phyloP scores from a whole-genome alignment of 306 rosid species.

The Arachis hypogaea region DNA sequence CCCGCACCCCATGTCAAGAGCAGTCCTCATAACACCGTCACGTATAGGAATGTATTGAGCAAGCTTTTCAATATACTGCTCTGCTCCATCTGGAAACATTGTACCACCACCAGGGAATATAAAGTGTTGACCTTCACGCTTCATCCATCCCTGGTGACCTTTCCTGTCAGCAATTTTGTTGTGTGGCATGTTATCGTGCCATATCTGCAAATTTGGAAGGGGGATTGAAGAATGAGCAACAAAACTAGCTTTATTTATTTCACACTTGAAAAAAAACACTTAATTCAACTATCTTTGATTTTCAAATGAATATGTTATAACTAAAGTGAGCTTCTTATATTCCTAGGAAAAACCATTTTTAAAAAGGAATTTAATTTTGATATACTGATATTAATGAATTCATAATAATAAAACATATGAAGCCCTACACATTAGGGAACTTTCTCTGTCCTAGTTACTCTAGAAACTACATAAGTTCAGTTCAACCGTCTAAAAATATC shows the following conservation, averaged over 20 bases:
- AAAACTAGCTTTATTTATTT: not conserved
- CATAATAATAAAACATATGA: not conserved
- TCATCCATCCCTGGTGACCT: slow-evolving; percentile 99
- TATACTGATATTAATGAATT: not conserved
- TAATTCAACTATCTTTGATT: too few species aligned
- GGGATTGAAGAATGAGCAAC: slow-evolving; percentile 4
- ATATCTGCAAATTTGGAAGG: slow-evolving; percentile 65
- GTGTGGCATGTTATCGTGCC: slow-evolving; percentile 95
- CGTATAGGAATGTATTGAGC: slow-evolving; percentile 79
- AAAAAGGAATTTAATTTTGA: too few species aligned
- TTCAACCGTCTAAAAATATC: not conserved
- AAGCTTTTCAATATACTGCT: slow-evolving; percentile 85
- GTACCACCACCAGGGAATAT: slow-evolving; percentile 99
- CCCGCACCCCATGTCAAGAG: slow-evolving; percentile 99
- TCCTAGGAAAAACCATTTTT: too few species aligned
- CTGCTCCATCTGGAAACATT: slow-evolving; percentile 97
- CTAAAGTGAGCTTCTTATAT: too few species aligned
- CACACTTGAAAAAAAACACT: too few species aligned
- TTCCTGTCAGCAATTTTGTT: slow-evolving; percentile 94
- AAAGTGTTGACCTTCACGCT: slow-evolving; percentile 77
- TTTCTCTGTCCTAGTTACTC: slow-evolving; percentile 1
- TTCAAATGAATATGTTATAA: too few species aligned
- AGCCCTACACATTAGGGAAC: slow-evolving; percentile 8
- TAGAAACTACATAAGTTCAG: not conserved
- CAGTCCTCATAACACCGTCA: slow-evolving; percentile 79